Evolutionary conservation across 2,329 filamentous ascomycete genomes (phyloP).

Genomic region (Alternaria tenuissima): DNA sequence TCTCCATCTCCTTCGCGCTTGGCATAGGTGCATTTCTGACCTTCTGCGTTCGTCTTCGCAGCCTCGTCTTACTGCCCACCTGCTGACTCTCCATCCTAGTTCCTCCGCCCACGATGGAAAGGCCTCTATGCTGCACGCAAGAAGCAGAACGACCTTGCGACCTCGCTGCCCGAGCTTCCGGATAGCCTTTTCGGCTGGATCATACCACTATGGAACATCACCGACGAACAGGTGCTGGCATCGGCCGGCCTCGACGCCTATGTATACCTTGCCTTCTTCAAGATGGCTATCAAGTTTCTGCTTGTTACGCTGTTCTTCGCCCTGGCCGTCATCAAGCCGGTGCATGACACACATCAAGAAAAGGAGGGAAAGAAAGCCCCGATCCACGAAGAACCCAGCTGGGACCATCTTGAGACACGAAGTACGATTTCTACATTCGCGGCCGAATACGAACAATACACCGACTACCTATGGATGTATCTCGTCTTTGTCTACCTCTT

Average conservation of each 20-base stretch:
- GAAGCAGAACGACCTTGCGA: slow-evolving; percentile 72
- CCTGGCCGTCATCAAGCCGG: slow-evolving; percentile 79
- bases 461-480: slow-evolving; percentile 86
- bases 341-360: slow-evolving; percentile 73
- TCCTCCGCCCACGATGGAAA: slow-evolving; percentile 90
- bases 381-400: slow-evolving; percentile 21
- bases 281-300: slow-evolving; percentile 89
- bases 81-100: slow-evolving; percentile 58
- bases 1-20: slow-evolving; percentile 74
- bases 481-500: slow-evolving; percentile 96
- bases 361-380: slow-evolving; percentile 42
- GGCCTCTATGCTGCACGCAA: slow-evolving; percentile 89
- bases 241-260: slow-evolving; percentile 95
- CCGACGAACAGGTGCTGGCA: slow-evolving; percentile 86
- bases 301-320: slow-evolving; percentile 82
- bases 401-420: slow-evolving; percentile 29
- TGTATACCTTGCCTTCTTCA: slow-evolving; percentile 96
- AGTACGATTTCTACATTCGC: slow-evolving; percentile 31
- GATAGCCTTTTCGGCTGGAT: slow-evolving; percentile 94
- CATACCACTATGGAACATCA: slow-evolving; percentile 80
- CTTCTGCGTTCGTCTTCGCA: slow-evolving; percentile 71
- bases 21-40: slow-evolving; percentile 75
- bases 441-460: slow-evolving; percentile 52
- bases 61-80: slow-evolving; percentile 1
- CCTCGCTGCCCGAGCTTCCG: slow-evolving; percentile 77